Evolutionary conservation across 2,329 filamentous ascomycete genomes (phyloP).

Genomic region (Stagonosporopsis rhizophila): DNA sequence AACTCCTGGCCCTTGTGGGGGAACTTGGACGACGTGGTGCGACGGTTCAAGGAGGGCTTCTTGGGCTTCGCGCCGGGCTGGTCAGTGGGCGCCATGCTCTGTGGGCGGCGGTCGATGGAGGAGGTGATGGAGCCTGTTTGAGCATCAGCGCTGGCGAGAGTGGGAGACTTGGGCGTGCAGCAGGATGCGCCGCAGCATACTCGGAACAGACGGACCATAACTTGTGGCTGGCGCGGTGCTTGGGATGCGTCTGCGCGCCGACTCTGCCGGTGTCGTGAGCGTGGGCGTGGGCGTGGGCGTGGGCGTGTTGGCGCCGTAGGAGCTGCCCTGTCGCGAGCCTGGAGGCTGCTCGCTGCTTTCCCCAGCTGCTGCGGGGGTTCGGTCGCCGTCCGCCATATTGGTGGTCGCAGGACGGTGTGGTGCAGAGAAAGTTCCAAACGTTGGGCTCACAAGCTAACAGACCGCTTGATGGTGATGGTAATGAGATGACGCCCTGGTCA

Average conservation of each 20-base stretch:
- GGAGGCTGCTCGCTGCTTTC: slow-evolving; percentile 33
- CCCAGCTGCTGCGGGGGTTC: slow-evolving; percentile 32
- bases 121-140: slow-evolving; percentile 46
- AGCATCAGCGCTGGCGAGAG: slow-evolving; percentile 7
- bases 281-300: too few relatives aligned
- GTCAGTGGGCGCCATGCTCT: slow-evolving; percentile 30
- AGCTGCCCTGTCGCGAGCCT: slow-evolving; percentile 37
- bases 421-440: slow-evolving; percentile 12
- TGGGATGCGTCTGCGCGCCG: slow-evolving; percentile 42
- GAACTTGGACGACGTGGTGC: slow-evolving; percentile 75
- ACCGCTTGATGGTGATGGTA: slow-evolving; percentile 5
- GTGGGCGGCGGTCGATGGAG: slow-evolving; percentile 40
- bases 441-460: slow-evolving; percentile 8
- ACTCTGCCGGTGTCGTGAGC: slow-evolving; percentile 33
- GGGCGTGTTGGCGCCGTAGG: slow-evolving; percentile 33
- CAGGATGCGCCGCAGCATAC: background rate
- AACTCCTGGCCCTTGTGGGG: slow-evolving; percentile 86
- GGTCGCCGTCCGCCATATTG: slow-evolving; percentile 42
- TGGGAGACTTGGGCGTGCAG: background rate
- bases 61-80: slow-evolving; percentile 55
- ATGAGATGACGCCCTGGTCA: slow-evolving; percentile 17
- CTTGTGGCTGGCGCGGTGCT: slow-evolving; percentile 37
- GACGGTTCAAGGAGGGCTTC: slow-evolving; percentile 76
- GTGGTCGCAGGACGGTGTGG: slow-evolving; percentile 18
- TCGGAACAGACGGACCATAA: slow-evolving; percentile 40